phyloP scores from a whole-genome alignment of 305 asterid species.

The Solanum chacoense region DNA sequence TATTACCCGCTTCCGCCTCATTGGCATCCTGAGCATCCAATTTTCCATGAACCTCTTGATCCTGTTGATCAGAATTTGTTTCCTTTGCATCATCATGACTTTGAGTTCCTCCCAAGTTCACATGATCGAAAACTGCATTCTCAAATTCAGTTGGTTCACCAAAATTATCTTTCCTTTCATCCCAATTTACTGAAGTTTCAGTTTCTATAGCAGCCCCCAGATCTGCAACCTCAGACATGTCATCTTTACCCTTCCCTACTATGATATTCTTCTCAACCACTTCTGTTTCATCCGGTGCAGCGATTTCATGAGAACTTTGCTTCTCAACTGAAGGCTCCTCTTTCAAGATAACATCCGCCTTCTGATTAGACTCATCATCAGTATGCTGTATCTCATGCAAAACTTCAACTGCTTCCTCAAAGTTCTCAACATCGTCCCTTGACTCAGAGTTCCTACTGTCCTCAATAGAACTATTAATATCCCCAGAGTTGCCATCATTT shows the following conservation, averaged over 20 bases:
- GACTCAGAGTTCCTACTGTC: slow-evolving; percentile 17
- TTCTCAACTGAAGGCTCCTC: slow-evolving; percentile 21
- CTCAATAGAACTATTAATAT: slow-evolving; percentile 5
- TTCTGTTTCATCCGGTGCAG: slow-evolving; percentile 16
- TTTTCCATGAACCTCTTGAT: slow-evolving; percentile 12
- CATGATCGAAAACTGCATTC: slow-evolving; percentile 19
- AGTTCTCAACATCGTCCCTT: slow-evolving; percentile 15
- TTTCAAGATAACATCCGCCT: slow-evolving; percentile 8
- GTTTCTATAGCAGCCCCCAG: slow-evolving; percentile 16
- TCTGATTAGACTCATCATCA: slow-evolving; percentile 13
- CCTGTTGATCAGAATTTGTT: neutral
- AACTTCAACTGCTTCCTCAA: slow-evolving; percentile 31
- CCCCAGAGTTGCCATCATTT: slow-evolving; percentile 15
- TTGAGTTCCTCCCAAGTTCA: slow-evolving; percentile 26
- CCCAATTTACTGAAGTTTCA: slow-evolving; percentile 13
- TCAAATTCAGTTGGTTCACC: slow-evolving; percentile 15
- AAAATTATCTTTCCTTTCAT: slow-evolving; percentile 19
- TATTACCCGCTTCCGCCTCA: slow-evolving; percentile 20
- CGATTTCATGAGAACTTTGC: slow-evolving; percentile 13
- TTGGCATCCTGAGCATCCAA: slow-evolving; percentile 27
- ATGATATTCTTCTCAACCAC: slow-evolving; percentile 15
- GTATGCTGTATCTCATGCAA: slow-evolving; percentile 8
- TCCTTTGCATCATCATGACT: slow-evolving; percentile 15
- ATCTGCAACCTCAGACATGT: slow-evolving; percentile 19
- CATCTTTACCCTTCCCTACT: slow-evolving; percentile 21